Conservation (phyloP, 345 rosid genomes). For the Erysimum cheiranthoides region DNA sequence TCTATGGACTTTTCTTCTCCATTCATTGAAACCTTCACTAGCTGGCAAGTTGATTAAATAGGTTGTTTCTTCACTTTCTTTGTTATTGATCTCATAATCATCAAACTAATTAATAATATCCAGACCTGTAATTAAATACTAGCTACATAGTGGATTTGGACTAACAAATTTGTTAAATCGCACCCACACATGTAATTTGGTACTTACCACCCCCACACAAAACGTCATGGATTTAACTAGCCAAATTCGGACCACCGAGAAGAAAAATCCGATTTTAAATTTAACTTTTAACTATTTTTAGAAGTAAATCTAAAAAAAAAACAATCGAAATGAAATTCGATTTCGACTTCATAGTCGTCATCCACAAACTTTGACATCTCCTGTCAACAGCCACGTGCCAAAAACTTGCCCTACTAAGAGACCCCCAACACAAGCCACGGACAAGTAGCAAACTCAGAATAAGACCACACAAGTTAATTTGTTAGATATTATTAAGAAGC, state of each 20-base stretch:
- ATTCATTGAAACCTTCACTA: conserved; percentile 11
- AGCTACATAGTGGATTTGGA: neutral
- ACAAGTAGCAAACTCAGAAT: conserved; percentile 17
- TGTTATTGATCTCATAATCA: conserved; percentile 1
- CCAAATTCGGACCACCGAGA: neutral
- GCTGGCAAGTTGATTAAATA: neutral
- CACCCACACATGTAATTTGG: neutral
- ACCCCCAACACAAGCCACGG: conserved; percentile 4
- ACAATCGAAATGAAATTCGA: conserved; percentile 2
- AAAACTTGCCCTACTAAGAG: conserved; percentile 24
- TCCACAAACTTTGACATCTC: neutral
- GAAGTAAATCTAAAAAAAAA: neutral
- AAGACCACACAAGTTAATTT: neutral
- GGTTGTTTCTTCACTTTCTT: neutral
- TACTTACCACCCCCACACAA: neutral
- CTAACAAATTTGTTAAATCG: neutral
- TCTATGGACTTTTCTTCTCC: neutral
- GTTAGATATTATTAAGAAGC: neutral
- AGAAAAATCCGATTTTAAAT: neutral
- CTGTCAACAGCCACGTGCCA: conserved; percentile 17
- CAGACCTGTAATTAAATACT: neutral
- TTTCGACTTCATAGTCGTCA: conserved; percentile 3
- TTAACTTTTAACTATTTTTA: neutral
- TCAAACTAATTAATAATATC: neutral
- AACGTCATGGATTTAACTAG: neutral